phyloP scores from a whole-genome alignment of 148 eudicot species.

The Spergularia marina region DNA sequence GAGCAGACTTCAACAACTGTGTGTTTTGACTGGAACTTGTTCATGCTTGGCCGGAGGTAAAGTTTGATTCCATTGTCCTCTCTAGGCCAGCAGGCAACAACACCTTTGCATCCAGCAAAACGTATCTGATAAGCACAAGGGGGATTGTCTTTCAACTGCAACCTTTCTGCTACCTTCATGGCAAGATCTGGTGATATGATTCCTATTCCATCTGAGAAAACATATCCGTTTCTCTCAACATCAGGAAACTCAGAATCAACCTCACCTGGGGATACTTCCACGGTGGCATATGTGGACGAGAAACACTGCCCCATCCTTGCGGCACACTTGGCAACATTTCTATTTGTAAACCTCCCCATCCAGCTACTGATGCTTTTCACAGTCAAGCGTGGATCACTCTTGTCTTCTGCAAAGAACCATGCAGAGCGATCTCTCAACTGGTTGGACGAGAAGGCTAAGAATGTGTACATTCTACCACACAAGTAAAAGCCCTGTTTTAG shows the following conservation, averaged over 20 bases:
- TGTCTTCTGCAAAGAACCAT: conserved; percentile 89
- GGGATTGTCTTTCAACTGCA: conserved; percentile 45
- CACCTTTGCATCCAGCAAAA: conserved; percentile 90
- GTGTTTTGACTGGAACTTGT: conserved; percentile 67
- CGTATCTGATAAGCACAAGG: conserved; percentile 94
- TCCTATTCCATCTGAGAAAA: conserved; percentile 91
- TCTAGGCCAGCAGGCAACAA: conserved; percentile 77
- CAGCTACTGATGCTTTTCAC: conserved; percentile 43
- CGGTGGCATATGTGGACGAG: conserved; percentile 89
- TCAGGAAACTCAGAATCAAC: conserved; percentile 46
- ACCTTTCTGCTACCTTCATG: conserved; percentile 61
- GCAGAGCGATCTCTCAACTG: conserved; percentile 89
- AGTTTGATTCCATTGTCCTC: conserved; percentile 42
- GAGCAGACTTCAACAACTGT: conserved; percentile 76
- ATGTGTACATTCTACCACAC: conserved; percentile 69
- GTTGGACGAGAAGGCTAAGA: conserved; percentile 83
- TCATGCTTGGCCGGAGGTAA: conserved; percentile 69
- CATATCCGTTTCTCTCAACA: conserved; percentile 57
- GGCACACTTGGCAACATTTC: conserved; percentile 80
- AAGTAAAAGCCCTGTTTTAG: conserved; percentile 53
- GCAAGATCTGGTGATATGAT: conserved; percentile 76
- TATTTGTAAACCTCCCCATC: conserved; percentile 73
- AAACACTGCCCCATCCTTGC: conserved; percentile 95
- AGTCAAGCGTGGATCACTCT: conserved; percentile 18
- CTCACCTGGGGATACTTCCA: conserved; percentile 51